A percentile compares a stretch with the other conserved stretches of the same genome.
Evolutionary conservation across 768 basidiomycete genomes (phyloP).

Genomic region (Leccinum imitatum): DNA sequence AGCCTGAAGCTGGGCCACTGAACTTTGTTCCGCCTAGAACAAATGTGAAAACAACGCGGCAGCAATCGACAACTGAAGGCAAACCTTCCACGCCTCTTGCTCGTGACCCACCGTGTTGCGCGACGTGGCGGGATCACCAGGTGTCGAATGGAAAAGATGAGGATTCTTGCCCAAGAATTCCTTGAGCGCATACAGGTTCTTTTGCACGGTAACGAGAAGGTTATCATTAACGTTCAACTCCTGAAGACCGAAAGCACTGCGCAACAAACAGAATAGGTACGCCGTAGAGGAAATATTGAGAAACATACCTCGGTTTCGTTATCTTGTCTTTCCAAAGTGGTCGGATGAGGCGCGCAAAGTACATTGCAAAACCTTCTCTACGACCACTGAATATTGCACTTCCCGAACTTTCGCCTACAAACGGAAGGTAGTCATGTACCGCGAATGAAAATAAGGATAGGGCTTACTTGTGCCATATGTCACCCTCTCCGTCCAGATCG

Average conservation of each 20-base stretch:
- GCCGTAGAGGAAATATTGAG: not conserved
- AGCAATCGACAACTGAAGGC: constrained; percentile 6
- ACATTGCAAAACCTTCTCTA: constrained; percentile 84
- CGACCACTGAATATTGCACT: constrained; percentile 82
- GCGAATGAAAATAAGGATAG: not conserved
- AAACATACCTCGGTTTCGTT: constrained; percentile 57
- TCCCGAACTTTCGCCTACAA: constrained; percentile 62
- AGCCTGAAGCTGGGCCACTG: constrained; percentile 71
- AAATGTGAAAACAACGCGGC: constrained; percentile 12
- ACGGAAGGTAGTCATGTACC: constrained; percentile 2
- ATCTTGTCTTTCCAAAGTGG: constrained; percentile 88
- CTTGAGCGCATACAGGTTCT: constrained; percentile 75
- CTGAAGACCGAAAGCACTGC: constrained; percentile 46
- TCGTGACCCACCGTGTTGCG: constrained; percentile 59
- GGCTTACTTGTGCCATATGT: constrained; percentile 72
- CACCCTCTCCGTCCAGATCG: constrained; percentile 76
- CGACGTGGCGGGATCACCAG: constrained; percentile 61
- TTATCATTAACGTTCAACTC: constrained; percentile 64
- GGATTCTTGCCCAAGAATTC: constrained; percentile 79
- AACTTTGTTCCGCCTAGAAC: constrained; percentile 72
- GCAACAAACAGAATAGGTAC: constrained; percentile 1
- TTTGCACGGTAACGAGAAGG: constrained; percentile 67
- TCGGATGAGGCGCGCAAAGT: constrained; percentile 80
- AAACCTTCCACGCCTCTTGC: constrained; percentile 88
- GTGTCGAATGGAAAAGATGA: constrained; percentile 81